Percentiles rank a stretch among this genome's conserved stretches.
phyloP scores from a whole-genome alignment of 768 basidiomycete species.

The Fibroporia radiculosa region DNA sequence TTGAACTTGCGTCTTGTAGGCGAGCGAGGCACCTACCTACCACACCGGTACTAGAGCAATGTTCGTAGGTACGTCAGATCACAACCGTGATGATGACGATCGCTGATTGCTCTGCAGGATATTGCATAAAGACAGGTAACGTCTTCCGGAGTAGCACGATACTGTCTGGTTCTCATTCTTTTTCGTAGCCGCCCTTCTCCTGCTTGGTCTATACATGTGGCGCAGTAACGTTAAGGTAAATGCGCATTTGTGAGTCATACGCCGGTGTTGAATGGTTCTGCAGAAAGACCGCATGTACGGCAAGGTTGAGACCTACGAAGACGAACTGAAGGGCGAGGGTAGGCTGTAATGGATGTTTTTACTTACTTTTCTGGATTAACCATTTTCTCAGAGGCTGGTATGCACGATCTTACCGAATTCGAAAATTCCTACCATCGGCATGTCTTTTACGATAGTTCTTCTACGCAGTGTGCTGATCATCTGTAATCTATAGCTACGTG shows the following conservation, averaged over 20 bases:
- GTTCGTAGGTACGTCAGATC: constrained; percentile 10
- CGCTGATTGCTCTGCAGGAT: constrained; percentile 4
- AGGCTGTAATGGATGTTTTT: background rate
- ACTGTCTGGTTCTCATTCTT: background rate
- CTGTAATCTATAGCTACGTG: no score
- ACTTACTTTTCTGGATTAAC: background rate
- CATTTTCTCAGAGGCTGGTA: constrained; percentile 12
- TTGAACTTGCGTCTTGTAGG: background rate
- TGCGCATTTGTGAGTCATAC: no score
- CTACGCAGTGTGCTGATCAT: no score
- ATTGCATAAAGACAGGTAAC: constrained; percentile 13
- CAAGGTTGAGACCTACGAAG: constrained; percentile 9
- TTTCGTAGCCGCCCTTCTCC: constrained; percentile 6
- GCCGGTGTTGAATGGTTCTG: background rate
- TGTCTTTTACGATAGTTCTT: no score
- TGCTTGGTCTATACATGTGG: constrained; percentile 12
- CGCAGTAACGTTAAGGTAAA: constrained; percentile 13
- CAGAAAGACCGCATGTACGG: constrained; percentile 13
- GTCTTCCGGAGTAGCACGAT: background rate
- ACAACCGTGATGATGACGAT: no score
- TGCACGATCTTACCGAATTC: constrained; percentile 14
- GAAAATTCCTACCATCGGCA: constrained; percentile 13
- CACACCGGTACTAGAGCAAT: constrained; percentile 11
- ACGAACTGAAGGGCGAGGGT: constrained; percentile 15
- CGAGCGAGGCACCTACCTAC: constrained; percentile 12